Percentiles rank a stretch among this genome's conserved stretches.
These are phyloP conservation scores for Penicillium egyptiacum DNA, from an alignment of 495 filamentous ascomycete species.

Conservation along the genomic window DNA sequence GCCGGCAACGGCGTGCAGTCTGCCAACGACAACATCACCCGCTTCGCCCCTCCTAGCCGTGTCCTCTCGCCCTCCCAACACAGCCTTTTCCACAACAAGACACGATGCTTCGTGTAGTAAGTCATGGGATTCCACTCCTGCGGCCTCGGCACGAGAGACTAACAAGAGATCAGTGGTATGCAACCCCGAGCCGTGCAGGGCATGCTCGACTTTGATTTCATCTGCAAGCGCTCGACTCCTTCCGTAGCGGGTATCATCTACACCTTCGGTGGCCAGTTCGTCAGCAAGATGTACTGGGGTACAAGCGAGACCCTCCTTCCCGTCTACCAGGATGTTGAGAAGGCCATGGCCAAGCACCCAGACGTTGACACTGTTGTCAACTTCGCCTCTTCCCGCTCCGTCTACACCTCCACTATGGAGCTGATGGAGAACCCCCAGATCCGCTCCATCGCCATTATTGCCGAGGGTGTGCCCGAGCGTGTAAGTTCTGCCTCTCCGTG, in stretches of 20 bases:
- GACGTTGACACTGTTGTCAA: conserved; percentile 98
- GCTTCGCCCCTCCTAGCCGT: conserved; percentile 90
- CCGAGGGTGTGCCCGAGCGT: conserved; percentile 97
- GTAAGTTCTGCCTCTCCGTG: conserved; percentile 53
- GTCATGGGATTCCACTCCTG: conserved; percentile 22
- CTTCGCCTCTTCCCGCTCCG: conserved; percentile 97
- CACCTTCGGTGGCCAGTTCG: conserved; percentile 99
- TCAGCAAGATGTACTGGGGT: conserved; percentile 99
- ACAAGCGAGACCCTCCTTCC: conserved; percentile 98
- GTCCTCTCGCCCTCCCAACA: conserved; percentile 84
- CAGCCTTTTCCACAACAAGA: conserved; percentile 97
- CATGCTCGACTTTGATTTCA: conserved; percentile 99
- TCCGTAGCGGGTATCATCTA: conserved; percentile 99
- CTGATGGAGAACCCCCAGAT: conserved; percentile 97
- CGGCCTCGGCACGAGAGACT: not conserved
- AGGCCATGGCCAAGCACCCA: conserved; percentile 94
- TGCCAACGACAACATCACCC: conserved; percentile 97
- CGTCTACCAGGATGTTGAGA: conserved; percentile 92
- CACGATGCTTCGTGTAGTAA: conserved; percentile 98
- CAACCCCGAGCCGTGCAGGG: conserved; percentile 98
- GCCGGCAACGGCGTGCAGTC: conserved; percentile 50
- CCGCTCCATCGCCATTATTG: conserved; percentile 97
- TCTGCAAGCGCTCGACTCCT: conserved; percentile 95
- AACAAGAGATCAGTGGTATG: conserved; percentile 64
- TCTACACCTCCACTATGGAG: conserved; percentile 98